A percentile compares a stretch with the other conserved stretches of the same genome.
Conservation (phyloP, 257 asterid species). For the Salvia rosmarinus region DNA sequence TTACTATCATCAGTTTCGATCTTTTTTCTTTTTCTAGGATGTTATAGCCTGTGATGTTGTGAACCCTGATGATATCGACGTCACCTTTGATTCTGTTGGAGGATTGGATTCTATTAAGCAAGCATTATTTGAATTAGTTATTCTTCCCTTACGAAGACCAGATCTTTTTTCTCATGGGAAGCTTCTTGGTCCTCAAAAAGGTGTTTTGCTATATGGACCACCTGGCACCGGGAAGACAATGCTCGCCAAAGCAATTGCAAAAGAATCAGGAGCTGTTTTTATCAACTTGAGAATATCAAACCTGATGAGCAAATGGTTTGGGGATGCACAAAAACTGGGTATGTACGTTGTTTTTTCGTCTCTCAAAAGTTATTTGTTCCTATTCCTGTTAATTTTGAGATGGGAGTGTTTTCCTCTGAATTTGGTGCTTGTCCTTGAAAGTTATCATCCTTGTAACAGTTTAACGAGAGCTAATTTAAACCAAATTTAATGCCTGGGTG, state of each 20-base stretch:
- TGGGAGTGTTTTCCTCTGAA: not conserved
- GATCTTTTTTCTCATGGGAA: slow-evolving; percentile 85
- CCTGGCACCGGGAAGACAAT: slow-evolving; percentile 99
- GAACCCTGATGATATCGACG: slow-evolving; percentile 82
- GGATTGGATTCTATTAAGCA: slow-evolving; percentile 86
- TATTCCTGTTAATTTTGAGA: not conserved
- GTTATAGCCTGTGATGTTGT: slow-evolving; percentile 93
- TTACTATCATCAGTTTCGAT: slow-evolving; percentile 23
- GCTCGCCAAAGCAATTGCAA: slow-evolving; percentile 99
- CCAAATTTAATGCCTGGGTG: not conserved
- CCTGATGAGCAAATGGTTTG: slow-evolving; percentile 98
- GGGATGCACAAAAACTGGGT: slow-evolving; percentile 98
- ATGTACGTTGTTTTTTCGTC: slow-evolving; percentile 24
- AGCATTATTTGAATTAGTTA: slow-evolving; percentile 78
- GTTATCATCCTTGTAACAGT: not conserved
- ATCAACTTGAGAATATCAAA: slow-evolving; percentile 83
- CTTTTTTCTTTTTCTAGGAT: slow-evolving; percentile 55
- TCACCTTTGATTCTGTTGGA: slow-evolving; percentile 75
- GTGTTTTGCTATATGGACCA: slow-evolving; percentile 92
- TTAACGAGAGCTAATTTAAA: slow-evolving; percentile 5
- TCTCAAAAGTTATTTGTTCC: slow-evolving; percentile 11
- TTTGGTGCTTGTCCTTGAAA: not conserved
- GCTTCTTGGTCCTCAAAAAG: slow-evolving; percentile 93
- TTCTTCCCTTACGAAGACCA: slow-evolving; percentile 86
- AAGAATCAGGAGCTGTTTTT: slow-evolving; percentile 91